phyloP scores from a whole-genome alignment of 2,329 filamentous ascomycete genomes.

The Blastomyces silverae region DNA sequence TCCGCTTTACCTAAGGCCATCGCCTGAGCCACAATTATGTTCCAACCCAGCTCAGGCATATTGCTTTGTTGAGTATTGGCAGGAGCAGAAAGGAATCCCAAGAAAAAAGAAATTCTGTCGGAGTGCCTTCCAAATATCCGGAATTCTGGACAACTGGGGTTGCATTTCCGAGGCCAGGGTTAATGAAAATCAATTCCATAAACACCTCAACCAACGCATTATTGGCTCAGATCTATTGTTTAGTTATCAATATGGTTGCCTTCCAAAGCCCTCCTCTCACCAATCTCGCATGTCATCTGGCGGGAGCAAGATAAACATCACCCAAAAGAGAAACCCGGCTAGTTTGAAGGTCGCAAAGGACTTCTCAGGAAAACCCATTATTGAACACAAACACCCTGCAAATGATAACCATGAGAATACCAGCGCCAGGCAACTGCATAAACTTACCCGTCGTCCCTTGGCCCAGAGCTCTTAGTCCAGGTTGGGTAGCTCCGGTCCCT shows the following conservation, averaged over 20 bases:
- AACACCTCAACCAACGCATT: background rate
- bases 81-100: background rate
- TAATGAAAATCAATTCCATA: background rate
- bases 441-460: background rate
- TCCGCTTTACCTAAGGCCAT: background rate
- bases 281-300: background rate
- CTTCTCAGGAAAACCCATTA: background rate
- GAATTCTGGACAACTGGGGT: background rate
- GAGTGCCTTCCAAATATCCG: background rate
- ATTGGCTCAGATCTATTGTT: background rate
- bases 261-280: background rate
- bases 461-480: background rate
- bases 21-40: background rate
- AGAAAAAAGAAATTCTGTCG: background rate
- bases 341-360: background rate
- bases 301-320: background rate
- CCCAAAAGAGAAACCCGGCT: background rate
- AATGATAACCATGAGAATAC: background rate
- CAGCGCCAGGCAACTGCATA: background rate
- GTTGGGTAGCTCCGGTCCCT: background rate
- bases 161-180: no score
- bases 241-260: background rate
- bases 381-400: no score
- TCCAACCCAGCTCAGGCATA: background rate
- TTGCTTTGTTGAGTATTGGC: background rate